A percentile compares a stretch with the other conserved stretches of the same genome.
Evolutionary conservation across 176 grass and related monocot genomes (phyloP).

Genomic region (Phoenix roebelenii): DNA sequence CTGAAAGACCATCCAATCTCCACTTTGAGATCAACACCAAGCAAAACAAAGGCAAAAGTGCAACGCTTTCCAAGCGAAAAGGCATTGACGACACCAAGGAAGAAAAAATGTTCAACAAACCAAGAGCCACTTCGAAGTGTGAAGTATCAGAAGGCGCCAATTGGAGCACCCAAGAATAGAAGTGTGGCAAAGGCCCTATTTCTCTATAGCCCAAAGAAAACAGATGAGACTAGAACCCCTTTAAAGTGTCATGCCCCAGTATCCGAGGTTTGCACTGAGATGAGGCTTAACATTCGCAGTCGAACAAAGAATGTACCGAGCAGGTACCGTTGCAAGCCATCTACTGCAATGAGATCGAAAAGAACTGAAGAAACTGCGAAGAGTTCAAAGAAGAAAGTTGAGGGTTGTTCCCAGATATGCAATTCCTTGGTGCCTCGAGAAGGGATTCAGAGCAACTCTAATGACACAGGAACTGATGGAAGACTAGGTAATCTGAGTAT

Average conservation of each 20-base stretch:
- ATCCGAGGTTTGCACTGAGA: slow-evolving; percentile 33
- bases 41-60: slow-evolving; percentile 20
- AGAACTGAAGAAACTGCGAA: slow-evolving; percentile 14
- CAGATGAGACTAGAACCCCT: slow-evolving; percentile 10
- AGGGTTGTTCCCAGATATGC: slow-evolving; percentile 26
- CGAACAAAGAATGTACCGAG: slow-evolving; percentile 47
- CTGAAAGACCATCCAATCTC: slow-evolving; percentile 38
- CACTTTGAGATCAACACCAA: slow-evolving; percentile 24
- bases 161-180: slow-evolving; percentile 17
- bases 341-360: slow-evolving; percentile 17
- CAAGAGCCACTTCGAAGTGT: slow-evolving; percentile 36
- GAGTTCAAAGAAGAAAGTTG: slow-evolving; percentile 13
- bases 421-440: neutral
- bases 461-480: neutral
- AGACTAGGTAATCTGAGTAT: neutral
- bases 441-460: neutral
- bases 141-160: slow-evolving; percentile 33
- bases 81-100: slow-evolving; percentile 38
- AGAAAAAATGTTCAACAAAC: slow-evolving; percentile 15
- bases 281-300: slow-evolving; percentile 37
- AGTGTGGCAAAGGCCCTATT: slow-evolving; percentile 40
- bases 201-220: slow-evolving; percentile 29
- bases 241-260: slow-evolving; percentile 22
- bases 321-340: slow-evolving; percentile 44
- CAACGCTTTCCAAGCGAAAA: slow-evolving; percentile 26